Base-by-base conservation (phyloP, 768 basidiomycete genomes). In the Tricholoma terreum region DNA sequence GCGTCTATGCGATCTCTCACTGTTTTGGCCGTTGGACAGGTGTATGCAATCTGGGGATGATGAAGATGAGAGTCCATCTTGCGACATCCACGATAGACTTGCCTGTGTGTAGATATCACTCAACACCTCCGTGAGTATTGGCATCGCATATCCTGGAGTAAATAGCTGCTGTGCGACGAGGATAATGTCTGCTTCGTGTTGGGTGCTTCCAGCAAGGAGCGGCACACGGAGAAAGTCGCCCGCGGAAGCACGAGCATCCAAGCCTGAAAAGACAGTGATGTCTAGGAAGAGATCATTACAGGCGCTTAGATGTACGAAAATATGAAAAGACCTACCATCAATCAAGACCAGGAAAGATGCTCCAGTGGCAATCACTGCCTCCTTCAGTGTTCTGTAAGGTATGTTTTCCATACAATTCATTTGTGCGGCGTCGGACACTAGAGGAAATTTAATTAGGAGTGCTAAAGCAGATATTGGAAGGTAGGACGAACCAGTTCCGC, bases 171-270 rank as follows among this genome's bases (percentile, higher is more conserved):
- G 61, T 3, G 54, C 67, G 9, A 74, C 67, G 19, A 71, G 61
- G 24, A 76, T 71, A 36, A 75, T 67, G 50, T 76, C 74, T 19
- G 58, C 71, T 55, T 77, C 75, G n/a, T 76, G 64, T 42, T 65
- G 50, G 8, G 64, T 70, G 9, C 63, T 71, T 40, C 76, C 76
- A 31, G 61, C 56, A 15, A 66, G 56, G 24, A 64, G 54, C 3
- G 65, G 63, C 10, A 62, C 61, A 15, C 58, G 59, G 4, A 66
- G 59, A 36, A 66, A 66, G 22, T 66, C 59, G 17, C 63, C 65
- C 38, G 58, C 54, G 5, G 56, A 40, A 33, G 60, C 48, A 38
- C 71, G 63, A 40, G 61, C 51, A 10, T 33, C 24, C 1, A 49
- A 68, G 51, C 75, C 74, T 11, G 69, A 59, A 56, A 73, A 73